Evolutionary conservation across 169 alveolate species (phyloP).

Genomic region (Eimeria sp.): DNA sequence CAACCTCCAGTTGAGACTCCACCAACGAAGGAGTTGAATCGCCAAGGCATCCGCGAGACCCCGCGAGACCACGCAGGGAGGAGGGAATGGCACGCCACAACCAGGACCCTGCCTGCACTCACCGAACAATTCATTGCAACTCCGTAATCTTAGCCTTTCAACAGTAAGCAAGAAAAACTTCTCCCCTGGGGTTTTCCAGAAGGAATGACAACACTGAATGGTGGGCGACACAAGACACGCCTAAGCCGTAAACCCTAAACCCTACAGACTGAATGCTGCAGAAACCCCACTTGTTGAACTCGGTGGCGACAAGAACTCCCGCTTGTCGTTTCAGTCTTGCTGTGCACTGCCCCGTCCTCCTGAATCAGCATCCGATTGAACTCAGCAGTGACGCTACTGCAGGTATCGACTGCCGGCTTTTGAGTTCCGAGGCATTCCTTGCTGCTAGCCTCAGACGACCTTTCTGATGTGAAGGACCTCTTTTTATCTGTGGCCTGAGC

Average conservation of each 20-base stretch:
- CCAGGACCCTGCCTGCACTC: constrained; percentile 77
- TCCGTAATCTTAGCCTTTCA: not conserved
- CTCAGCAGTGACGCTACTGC: constrained; percentile 41
- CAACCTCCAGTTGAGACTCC: not conserved
- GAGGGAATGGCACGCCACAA: constrained; percentile 74
- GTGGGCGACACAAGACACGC: not conserved
- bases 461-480: not conserved
- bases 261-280: not conserved
- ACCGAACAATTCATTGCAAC: not conserved
- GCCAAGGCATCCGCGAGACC: constrained; percentile 27
- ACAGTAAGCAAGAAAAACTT: not conserved
- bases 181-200: not conserved
- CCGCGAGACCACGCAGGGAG: constrained; percentile 63
- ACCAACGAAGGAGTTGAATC: not conserved
- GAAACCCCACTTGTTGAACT: constrained; percentile 52
- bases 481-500: not conserved
- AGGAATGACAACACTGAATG: not conserved
- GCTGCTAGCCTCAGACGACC: not conserved
- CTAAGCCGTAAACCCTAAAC: not conserved
- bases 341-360: not conserved
- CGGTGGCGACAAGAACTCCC: constrained; percentile 67
- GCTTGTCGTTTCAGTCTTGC: not conserved
- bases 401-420: not conserved
- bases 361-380: constrained; percentile 34
- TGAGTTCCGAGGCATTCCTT: not conserved